phyloP scores from a whole-genome alignment of 2,329 filamentous ascomycete species.

The Fusarium secorum region DNA sequence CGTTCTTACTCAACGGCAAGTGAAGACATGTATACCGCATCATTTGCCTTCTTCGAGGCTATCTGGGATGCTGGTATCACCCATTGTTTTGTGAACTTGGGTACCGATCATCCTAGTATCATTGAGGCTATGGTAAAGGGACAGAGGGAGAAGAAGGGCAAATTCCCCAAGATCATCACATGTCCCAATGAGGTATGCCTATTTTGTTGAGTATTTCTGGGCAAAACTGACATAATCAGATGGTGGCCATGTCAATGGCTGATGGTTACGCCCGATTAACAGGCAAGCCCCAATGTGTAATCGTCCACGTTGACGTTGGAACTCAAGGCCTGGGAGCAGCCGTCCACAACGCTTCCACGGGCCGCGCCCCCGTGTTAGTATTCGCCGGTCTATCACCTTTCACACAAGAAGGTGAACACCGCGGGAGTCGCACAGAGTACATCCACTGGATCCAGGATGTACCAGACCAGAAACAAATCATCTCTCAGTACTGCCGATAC shows the following conservation, averaged over 20 bases:
- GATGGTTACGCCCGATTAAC: slow-evolving; percentile 80
- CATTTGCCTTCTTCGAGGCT: slow-evolving; percentile 83
- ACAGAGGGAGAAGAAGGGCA: slow-evolving; percentile 68
- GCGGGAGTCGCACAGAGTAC: slow-evolving; percentile 81
- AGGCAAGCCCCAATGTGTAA: slow-evolving; percentile 76
- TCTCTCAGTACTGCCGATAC: slow-evolving; percentile 87
- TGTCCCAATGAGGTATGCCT: slow-evolving; percentile 76
- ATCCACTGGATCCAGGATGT: slow-evolving; percentile 90
- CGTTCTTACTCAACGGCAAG: slow-evolving; percentile 39
- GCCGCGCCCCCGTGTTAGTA: slow-evolving; percentile 76
- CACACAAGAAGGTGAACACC: slow-evolving; percentile 79
- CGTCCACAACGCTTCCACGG: slow-evolving; percentile 80
- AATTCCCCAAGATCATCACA: slow-evolving; percentile 78
- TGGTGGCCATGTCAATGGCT: slow-evolving; percentile 86
- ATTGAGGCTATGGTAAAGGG: slow-evolving; percentile 83
- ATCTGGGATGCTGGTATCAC: slow-evolving; percentile 73
- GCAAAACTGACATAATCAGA: slow-evolving; percentile 54
- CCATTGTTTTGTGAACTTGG: slow-evolving; percentile 70
- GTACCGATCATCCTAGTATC: slow-evolving; percentile 78
- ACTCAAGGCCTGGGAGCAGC: slow-evolving; percentile 81
- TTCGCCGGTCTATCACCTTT: slow-evolving; percentile 82
- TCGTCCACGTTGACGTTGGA: slow-evolving; percentile 83
- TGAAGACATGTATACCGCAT: slow-evolving; percentile 71
- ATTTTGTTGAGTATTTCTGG: accelerated
- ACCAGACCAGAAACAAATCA: slow-evolving; percentile 80